Conservation (phyloP, 1,284 basidiomycete species). For the Malassezia globosa region DNA sequence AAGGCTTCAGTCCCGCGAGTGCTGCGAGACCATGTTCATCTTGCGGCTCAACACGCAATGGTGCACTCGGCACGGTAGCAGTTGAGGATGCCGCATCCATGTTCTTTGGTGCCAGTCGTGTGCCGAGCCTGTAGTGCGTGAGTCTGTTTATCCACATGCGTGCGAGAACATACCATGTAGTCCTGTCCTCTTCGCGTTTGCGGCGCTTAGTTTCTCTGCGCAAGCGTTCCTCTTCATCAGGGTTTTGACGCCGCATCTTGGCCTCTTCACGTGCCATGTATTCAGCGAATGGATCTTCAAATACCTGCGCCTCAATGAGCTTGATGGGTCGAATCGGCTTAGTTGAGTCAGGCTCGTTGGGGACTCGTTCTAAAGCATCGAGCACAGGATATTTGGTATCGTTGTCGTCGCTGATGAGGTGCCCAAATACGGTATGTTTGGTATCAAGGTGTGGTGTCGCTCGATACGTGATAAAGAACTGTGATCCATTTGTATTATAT, state of each 20-base stretch:
- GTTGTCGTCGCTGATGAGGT: constrained; percentile 72
- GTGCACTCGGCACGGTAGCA: no score
- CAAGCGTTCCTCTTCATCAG: constrained; percentile 22
- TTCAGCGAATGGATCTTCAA: constrained; percentile 36
- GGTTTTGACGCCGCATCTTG: constrained; percentile 21
- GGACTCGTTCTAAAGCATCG: constrained; percentile 67
- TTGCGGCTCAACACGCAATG: neutral
- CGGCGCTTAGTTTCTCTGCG: constrained; percentile 29
- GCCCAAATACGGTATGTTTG: constrained; percentile 90
- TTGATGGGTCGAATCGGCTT: constrained; percentile 69
- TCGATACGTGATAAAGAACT: constrained; percentile 40
- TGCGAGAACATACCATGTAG: constrained; percentile 43
- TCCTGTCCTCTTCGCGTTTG: constrained; percentile 34
- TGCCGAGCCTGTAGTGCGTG: constrained; percentile 21
- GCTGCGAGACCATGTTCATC: constrained; percentile 13
- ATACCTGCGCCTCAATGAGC: constrained; percentile 45
- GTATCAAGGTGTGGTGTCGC: constrained; percentile 58
- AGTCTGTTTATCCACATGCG: neutral
- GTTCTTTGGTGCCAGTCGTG: constrained; percentile 8
- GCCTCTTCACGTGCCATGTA: constrained; percentile 22
- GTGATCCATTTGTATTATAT: constrained; percentile 34
- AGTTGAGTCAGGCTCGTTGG: constrained; percentile 71
- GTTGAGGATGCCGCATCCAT: neutral
- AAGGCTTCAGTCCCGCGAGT: constrained; percentile 2
- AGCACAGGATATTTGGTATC: constrained; percentile 53